phyloP scores from a whole-genome alignment of 768 basidiomycete species.

The Exsudoporus frostii region DNA sequence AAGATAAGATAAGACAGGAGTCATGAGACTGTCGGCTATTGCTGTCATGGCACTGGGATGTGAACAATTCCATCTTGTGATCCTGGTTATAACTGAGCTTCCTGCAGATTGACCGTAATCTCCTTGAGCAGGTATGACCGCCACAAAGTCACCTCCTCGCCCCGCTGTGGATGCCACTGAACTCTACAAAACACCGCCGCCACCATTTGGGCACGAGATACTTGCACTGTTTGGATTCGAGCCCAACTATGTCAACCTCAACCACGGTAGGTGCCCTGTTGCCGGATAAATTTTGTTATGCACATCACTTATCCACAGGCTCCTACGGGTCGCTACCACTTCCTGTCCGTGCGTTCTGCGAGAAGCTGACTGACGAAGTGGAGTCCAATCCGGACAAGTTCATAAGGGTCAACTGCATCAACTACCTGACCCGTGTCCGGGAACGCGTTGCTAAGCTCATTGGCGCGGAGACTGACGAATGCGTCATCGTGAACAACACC shows the following conservation, averaged over 20 bases:
- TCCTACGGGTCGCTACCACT: slow-evolving; percentile 57
- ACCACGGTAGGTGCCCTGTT: slow-evolving; percentile 47
- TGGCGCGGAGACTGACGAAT: slow-evolving; percentile 52
- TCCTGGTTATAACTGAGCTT: background rate
- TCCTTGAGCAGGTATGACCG: slow-evolving; percentile 3
- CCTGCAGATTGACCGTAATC: background rate
- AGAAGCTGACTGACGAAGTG: slow-evolving; percentile 38
- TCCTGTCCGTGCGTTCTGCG: slow-evolving; percentile 47
- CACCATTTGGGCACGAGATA: slow-evolving; percentile 54
- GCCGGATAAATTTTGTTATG: background rate
- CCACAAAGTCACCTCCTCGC: background rate
- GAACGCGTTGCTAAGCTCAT: slow-evolving; percentile 47
- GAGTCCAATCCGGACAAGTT: slow-evolving; percentile 61
- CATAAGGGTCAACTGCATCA: slow-evolving; percentile 37
- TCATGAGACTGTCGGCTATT: background rate
- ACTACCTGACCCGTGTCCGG: slow-evolving; percentile 39
- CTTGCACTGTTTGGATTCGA: slow-evolving; percentile 56
- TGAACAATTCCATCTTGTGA: background rate
- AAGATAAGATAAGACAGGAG: slow-evolving; percentile 2
- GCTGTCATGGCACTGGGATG: background rate
- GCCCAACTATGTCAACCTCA: slow-evolving; percentile 59
- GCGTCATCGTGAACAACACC: slow-evolving; percentile 42
- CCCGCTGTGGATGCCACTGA: background rate
- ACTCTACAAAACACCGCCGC: slow-evolving; percentile 29
- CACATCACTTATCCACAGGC: slow-evolving; percentile 34